Evolutionary conservation across 1,139 yeast genomes (phyloP).

Genomic region (Taphrina deformans): DNA sequence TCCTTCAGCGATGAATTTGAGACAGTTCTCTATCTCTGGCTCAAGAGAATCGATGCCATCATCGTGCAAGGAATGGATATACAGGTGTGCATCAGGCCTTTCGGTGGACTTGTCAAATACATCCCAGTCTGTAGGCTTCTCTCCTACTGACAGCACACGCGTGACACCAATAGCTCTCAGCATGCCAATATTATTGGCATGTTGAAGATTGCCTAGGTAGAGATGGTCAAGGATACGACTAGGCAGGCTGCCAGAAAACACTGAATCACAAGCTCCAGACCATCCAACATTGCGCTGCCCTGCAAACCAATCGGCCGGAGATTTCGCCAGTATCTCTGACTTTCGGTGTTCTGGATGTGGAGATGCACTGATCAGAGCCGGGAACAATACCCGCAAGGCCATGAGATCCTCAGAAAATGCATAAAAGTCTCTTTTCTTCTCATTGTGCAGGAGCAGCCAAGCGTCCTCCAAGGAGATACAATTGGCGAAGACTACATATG

Average conservation of each 20-base stretch:
- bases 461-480: constrained; percentile 55
- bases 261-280: not conserved
- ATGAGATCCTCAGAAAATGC: constrained; percentile 74
- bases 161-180: constrained; percentile 66
- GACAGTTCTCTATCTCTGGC: constrained; percentile 45
- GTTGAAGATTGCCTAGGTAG: constrained; percentile 79
- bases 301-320: constrained; percentile 44
- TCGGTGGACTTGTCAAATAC: not conserved
- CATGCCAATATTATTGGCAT: constrained; percentile 72
- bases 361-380: constrained; percentile 57
- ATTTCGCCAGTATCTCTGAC: constrained; percentile 24
- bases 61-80: constrained; percentile 52
- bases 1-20: constrained; percentile 47
- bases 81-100: constrained; percentile 40
- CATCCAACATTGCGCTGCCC: constrained; percentile 36
- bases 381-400: constrained; percentile 63
- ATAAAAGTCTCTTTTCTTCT: constrained; percentile 75
- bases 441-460: constrained; percentile 59
- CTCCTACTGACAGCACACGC: constrained; percentile 85
- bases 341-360: constrained; percentile 34
- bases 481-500: constrained; percentile 68
- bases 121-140: constrained; percentile 43
- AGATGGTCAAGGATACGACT: constrained; percentile 76
- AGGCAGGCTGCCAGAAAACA: constrained; percentile 60
- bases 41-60: constrained; percentile 56